Base-by-base conservation (phyloP, 805 yeast species). In the Tetrapisispora phaffii region DNA sequence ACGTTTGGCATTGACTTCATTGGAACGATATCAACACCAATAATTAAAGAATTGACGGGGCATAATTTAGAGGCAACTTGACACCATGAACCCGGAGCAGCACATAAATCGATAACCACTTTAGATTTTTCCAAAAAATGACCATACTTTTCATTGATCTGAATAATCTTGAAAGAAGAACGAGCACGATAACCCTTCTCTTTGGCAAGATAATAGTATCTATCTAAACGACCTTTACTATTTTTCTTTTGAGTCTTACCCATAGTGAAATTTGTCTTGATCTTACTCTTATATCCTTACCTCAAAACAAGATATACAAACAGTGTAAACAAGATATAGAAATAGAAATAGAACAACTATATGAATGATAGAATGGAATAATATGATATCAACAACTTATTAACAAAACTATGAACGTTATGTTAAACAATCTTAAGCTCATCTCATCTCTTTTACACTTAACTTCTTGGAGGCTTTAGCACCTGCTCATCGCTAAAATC, bases 41-140 rank as follows among this genome's bases (percentile, higher is more conserved):
- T 87, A 58, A 93, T 93, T 54, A 93, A 74, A 0, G 97, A 86
- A 65, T 88, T 87, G 1, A 88, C 73, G 1, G 98, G 97, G 68
- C 97, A 88, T 44, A 87, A 67, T 49, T 88, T 85, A 1, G 95
- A 80, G 0, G 98, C 98, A 37, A 93, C 97, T 70, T 93, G 98
- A 75, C 98, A 93, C 98, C 98, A 93, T 3, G 97, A 87, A 46
- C 98, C 98, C 35, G 97, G 97, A 10, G 98, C 98, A 44, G 97
- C 97, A 81, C 98, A 93, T 56, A 93, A 73, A 75, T 93, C 98
- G 43, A 93, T 85, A 37, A 93, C 96, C 36, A 93, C 97, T 65
- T 87, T 93, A 17, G 96, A 86, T 61, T 86, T 85, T 56, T 89
- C 96, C 44, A 89, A 69, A 63, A 93, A 93, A 66, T 89, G 96